A percentile compares a stretch with the other conserved stretches of the same genome.
Evolutionary conservation across 345 rosid species (phyloP).

Genomic region (Pistacia atlantica): DNA sequence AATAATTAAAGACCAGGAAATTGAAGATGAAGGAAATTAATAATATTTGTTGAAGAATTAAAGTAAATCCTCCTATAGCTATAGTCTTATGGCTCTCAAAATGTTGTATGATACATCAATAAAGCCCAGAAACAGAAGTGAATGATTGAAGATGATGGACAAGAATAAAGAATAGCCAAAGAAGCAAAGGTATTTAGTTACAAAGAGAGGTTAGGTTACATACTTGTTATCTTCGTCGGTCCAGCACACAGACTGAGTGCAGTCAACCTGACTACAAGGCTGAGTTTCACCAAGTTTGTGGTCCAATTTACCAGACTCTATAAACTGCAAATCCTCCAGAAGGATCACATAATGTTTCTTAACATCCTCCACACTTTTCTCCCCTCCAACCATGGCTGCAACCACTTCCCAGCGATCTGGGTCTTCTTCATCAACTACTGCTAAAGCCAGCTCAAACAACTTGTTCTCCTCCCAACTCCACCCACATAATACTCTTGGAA

Average conservation of each 20-base stretch:
- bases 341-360: conserved; percentile 58
- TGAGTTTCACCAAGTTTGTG: conserved; percentile 39
- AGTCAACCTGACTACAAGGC: conserved; percentile 42
- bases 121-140: background rate
- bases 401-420: conserved; percentile 67
- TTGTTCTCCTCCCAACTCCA: conserved; percentile 90
- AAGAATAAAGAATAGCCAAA: background rate
- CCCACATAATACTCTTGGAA: conserved; percentile 37
- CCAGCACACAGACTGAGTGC: conserved; percentile 41
- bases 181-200: background rate
- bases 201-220: background rate
- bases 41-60: background rate
- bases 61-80: background rate
- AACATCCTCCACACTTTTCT: conserved; percentile 62
- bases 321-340: conserved; percentile 62
- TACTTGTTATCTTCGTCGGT: conserved; percentile 63
- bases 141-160: background rate
- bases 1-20: background rate
- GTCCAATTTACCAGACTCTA: conserved; percentile 65
- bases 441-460: conserved; percentile 68
- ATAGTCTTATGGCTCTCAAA: background rate
- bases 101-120: background rate
- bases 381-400: conserved; percentile 67
- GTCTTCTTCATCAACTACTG: conserved; percentile 59
- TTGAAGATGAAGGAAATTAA: background rate